Base-by-base conservation (phyloP, 768 basidiomycete genomes). In the Cubamyces lactineus region DNA sequence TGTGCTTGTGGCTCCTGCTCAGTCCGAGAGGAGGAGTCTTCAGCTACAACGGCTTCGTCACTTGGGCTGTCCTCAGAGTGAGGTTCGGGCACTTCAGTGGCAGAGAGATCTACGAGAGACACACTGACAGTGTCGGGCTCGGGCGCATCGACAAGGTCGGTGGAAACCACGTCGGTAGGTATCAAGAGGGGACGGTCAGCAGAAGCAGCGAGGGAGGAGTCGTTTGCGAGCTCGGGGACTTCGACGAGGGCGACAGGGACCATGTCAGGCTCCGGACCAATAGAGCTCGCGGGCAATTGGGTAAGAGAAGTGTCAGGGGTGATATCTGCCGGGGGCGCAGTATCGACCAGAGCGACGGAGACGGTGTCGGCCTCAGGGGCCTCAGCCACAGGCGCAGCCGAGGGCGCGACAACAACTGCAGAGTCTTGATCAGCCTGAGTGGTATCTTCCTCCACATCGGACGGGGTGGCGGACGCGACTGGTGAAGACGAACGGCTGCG, bases 401-500 rank as follows among this genome's bases (percentile, higher is more conserved):
- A 19, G 8, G 46, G 24, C 21, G 30, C 41, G 26, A 24, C 41
- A 23, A 24, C 49, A 13, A 40, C 19, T 42, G 21, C 30, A 19
- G 16, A 26, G 17, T 42, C 39, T 15, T 17, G 23, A 26, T 1
- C 34, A 11, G 21, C 26, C 40, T 47, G 11, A 41, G 49, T 19
- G 16, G 1, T n/a, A 2, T 45, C 57, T 13, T n/a, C 49, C 16
- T 59, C 57, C n/a, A 26, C 7, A 21, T 40, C 40, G 16, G 48
- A 28, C 11, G 48, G 11, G 3, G 17, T 13, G 19, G 19, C 40
- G 17, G 53, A 38, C 6, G 46, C 17, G 7, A 30, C 54, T 23
- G 50, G 49, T 23, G 49, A 52, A 13, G 55, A 52, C 12, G 61
- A 26, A 7, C 50, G 55, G 39, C 52, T 59, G 40, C 49, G 46